Evolutionary conservation across 1,284 basidiomycete genomes (phyloP).

Genomic region (Sporisorium graminicola): DNA sequence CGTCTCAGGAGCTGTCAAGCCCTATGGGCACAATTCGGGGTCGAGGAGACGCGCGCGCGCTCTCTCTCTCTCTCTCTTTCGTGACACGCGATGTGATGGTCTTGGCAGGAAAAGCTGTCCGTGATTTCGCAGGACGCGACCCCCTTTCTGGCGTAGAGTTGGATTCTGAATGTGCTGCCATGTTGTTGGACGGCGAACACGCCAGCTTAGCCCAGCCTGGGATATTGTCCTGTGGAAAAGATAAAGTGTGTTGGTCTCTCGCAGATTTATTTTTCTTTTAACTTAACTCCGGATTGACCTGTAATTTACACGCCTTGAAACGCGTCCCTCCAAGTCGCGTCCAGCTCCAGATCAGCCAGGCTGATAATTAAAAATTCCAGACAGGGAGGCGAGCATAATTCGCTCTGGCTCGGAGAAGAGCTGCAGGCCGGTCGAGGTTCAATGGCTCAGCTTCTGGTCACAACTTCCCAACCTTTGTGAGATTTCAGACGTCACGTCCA

Average conservation of each 20-base stretch:
- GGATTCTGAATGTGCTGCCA: neutral
- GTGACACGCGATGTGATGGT: neutral
- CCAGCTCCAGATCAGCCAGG: conserved; percentile 6
- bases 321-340: conserved; percentile 12
- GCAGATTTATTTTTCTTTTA: neutral
- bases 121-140: neutral
- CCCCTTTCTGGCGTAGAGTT: neutral
- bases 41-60: conserved; percentile 1
- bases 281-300: conserved; percentile 10
- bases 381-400: neutral
- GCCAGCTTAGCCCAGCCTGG: neutral
- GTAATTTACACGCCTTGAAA: conserved; percentile 8
- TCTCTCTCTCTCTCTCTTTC: too few species aligned
- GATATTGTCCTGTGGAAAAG: neutral
- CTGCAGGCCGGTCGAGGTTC: conserved; percentile 8
- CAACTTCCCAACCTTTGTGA: too few species aligned
- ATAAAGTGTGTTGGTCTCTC: conserved; percentile 8
- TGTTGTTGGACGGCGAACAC: neutral
- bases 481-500: conserved; percentile 1
- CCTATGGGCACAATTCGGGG: conserved; percentile 4
- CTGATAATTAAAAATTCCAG: neutral
- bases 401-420: conserved; percentile 16
- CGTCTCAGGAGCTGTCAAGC: neutral
- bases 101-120: neutral
- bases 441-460: too few species aligned